A percentile compares a stretch with the other conserved stretches of the same genome.
phyloP scores from a whole-genome alignment of 108 stramenopile genomes.

The Mayamaea pseudoterrestris region DNA sequence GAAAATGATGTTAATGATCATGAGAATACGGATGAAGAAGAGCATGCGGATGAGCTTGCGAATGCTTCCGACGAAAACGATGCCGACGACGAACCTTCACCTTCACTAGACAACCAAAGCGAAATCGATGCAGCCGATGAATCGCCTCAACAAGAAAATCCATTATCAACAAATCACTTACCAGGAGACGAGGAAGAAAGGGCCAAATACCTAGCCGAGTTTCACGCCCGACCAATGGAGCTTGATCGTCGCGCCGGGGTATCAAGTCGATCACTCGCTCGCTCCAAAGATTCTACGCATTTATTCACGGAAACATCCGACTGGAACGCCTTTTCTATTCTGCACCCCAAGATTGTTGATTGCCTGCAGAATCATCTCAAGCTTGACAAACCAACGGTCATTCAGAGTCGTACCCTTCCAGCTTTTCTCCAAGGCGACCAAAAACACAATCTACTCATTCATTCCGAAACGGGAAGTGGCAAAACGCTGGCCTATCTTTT shows the following conservation, averaged over 20 bases:
- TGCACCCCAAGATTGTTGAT: conserved; percentile 36
- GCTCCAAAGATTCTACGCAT: conserved; percentile 21
- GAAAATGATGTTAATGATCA: background rate
- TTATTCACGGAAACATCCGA: conserved; percentile 17
- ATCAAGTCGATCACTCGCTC: conserved; percentile 13
- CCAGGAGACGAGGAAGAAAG: conserved; percentile 39
- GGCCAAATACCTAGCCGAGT: conserved; percentile 63
- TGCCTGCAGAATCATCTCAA: conserved; percentile 11
- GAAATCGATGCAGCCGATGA: too few species aligned
- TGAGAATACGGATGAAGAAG: too few species aligned
- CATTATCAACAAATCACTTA: too few species aligned
- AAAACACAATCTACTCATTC: conserved; percentile 65
- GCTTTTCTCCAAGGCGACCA: conserved; percentile 10
- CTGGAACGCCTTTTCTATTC: conserved; percentile 16
- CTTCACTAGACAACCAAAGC: too few species aligned
- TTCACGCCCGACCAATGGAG: conserved; percentile 77
- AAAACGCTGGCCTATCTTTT: conserved; percentile 82
- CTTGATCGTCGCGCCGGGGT: conserved; percentile 55
- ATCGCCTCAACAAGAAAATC: too few species aligned
- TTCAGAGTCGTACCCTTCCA: conserved; percentile 42
- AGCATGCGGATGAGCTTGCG: too few species aligned
- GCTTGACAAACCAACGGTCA: conserved; percentile 47
- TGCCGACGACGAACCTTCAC: too few species aligned
- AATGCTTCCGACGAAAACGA: too few species aligned
- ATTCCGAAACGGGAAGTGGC: conserved; percentile 85